Conservation (phyloP, 306 rosid genomes). For the Boehmeria nivea region DNA sequence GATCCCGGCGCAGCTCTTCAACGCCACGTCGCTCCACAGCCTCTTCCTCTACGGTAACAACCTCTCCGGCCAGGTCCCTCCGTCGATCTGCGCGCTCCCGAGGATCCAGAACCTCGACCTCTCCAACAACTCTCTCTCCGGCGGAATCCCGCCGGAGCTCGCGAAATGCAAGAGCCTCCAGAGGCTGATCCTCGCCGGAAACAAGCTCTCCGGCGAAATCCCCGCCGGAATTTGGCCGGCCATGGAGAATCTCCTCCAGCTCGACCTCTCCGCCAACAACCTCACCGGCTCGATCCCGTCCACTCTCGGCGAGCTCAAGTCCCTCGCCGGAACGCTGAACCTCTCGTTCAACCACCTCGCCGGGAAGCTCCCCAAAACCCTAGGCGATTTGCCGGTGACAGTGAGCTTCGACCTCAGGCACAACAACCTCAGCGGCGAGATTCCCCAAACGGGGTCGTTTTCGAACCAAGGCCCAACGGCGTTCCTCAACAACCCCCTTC, state of each 20-base stretch:
- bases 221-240: conserved; percentile 62
- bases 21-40: conserved; percentile 80
- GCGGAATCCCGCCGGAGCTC: conserved; percentile 38
- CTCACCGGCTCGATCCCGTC: conserved; percentile 64
- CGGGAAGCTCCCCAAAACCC: conserved; percentile 59
- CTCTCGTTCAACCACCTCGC: conserved; percentile 78
- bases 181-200: conserved; percentile 59
- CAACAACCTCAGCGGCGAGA: conserved; percentile 78
- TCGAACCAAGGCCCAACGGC: conserved; percentile 94
- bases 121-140: conserved; percentile 72
- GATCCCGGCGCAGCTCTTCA: conserved; percentile 75
- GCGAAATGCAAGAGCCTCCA: conserved; percentile 61
- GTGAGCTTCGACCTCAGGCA: conserved; percentile 75
- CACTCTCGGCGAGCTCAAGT: conserved; percentile 45
- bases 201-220: conserved; percentile 53
- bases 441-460: conserved; percentile 91
- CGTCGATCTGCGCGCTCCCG: conserved; percentile 60
- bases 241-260: conserved; percentile 43
- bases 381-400: conserved; percentile 67
- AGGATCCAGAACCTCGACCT: conserved; percentile 83
- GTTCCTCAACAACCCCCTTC: conserved; percentile 60
- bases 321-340: conserved; percentile 81
- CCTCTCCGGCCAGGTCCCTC: conserved; percentile 70
- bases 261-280: conserved; percentile 69
- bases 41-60: conserved; percentile 79